Base-by-base conservation (phyloP, 768 basidiomycete species). In the Kwoniella dendrophila region DNA sequence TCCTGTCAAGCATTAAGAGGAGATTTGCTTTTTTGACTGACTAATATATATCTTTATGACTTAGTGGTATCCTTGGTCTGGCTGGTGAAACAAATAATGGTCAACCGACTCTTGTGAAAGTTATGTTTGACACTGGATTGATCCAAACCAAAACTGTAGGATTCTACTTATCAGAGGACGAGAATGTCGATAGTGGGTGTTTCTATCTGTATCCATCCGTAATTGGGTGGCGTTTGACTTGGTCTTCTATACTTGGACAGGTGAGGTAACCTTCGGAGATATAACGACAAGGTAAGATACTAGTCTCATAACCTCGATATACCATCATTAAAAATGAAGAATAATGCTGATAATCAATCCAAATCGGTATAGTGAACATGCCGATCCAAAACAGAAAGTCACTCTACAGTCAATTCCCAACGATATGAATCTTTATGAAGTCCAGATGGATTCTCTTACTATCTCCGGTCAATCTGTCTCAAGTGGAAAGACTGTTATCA, bases 241-340 rank as follows among this genome's bases (percentile, higher is more conserved):
- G 36, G 36, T 8, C 8, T 26, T 47, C 24, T 10, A 7, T 7
- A 47, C 44, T n/a, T n/a, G 44, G 10, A 7, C 29, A 58, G 56
- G 56, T 40, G 56, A 58, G 22, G 50, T 58, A 22, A 58, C 56
- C 3, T 58, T 58, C 32, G 56, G 56, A 14, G 56, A 58, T 45
- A 47, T 58, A 12, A 50, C 44, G 22, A 58, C 56, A 14, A 58
- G 56, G 56, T 50, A 34, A 49, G 56, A 16, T 27, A 1, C 4
- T n/a, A 30, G 4, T 3, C 38, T 43, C 5, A 11, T n/a, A 14
- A n/a, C 7, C 41, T 14, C 5, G 11, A 14, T n/a, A 36, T 7
- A 36, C 7, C 34, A 8, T 36, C 34, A 36, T 36, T 7, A 45
- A 45, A 45, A 24, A 20, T 3, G 2, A 11, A 45, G 24, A 45